phyloP scores from a whole-genome alignment of 495 filamentous ascomycete genomes.

The Margaritispora aquatica region DNA sequence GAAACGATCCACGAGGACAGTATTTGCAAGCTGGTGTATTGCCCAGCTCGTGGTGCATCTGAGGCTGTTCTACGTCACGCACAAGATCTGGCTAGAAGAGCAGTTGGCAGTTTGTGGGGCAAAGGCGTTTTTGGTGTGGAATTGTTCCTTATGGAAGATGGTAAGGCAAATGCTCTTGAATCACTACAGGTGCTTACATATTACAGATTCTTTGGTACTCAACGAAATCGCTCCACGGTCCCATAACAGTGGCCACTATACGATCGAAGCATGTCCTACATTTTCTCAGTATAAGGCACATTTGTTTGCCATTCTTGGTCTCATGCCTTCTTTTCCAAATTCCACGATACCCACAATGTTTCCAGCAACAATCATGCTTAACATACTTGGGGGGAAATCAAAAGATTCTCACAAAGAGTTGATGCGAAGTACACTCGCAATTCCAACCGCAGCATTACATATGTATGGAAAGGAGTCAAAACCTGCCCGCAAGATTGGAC shows the following conservation, averaged over 20 bases:
- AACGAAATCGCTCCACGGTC: conserved; percentile 88
- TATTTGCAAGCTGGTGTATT: conserved; percentile 90
- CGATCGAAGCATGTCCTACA: conserved; percentile 81
- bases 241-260: conserved; percentile 61
- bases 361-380: conserved; percentile 81
- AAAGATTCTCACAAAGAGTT: conserved; percentile 64
- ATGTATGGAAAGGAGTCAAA: conserved; percentile 89
- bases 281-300: conserved; percentile 92
- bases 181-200: conserved; percentile 36
- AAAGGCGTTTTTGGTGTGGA: conserved; percentile 95
- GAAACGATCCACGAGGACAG: conserved; percentile 94
- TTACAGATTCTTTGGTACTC: conserved; percentile 35
- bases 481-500: conserved; percentile 90
- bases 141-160: conserved; percentile 85
- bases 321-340: conserved; percentile 53
- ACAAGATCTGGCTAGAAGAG: conserved; percentile 70
- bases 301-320: conserved; percentile 75
- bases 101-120: conserved; percentile 73
- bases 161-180: conserved; percentile 31
- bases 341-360: conserved; percentile 53
- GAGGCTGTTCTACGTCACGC: conserved; percentile 55
- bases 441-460: conserved; percentile 62
- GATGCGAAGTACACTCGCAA: conserved; percentile 55
- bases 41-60: conserved; percentile 70
- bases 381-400: conserved; percentile 78